Evolutionary conservation across 495 filamentous ascomycete species (phyloP).

Genomic region (Paragyromitra xinjiangensis): DNA sequence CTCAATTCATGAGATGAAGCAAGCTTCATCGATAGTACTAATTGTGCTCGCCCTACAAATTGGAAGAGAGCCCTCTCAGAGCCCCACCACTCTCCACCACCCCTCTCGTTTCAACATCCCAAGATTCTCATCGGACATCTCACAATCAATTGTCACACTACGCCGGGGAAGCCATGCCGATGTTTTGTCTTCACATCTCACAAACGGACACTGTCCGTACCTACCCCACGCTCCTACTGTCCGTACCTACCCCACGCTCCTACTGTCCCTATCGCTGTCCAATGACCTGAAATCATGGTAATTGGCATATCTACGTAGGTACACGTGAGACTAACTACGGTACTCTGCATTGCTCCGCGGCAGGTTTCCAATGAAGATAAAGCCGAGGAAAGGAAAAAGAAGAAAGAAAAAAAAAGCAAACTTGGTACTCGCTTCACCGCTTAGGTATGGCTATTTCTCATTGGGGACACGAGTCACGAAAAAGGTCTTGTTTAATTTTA

Average conservation of each 20-base stretch:
- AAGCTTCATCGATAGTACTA: not conserved
- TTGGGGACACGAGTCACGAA: slow-evolving; percentile 48
- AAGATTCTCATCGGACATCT: slow-evolving; percentile 1
- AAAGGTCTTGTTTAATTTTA: slow-evolving; percentile 48
- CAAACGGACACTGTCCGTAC: slow-evolving; percentile 4
- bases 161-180: slow-evolving; percentile 1
- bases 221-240: too few relatives aligned
- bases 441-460: slow-evolving; percentile 18
- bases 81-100: not conserved
- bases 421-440: slow-evolving; percentile 7
- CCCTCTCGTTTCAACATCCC: slow-evolving; percentile 23
- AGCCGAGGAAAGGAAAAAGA: not conserved
- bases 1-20: not conserved
- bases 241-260: not conserved
- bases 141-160: slow-evolving; percentile 12
- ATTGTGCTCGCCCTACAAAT: slow-evolving; percentile 1
- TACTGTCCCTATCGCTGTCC: slow-evolving; percentile 8
- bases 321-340: slow-evolving; percentile 16
- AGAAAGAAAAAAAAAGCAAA: slow-evolving; percentile 7
- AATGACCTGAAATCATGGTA: slow-evolving; percentile 11
- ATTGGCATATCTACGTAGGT: not conserved
- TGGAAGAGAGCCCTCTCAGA: not conserved
- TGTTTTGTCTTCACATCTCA: slow-evolving; percentile 3
- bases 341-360: not conserved
- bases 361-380: not conserved